Base-by-base conservation (phyloP, 2,329 filamentous ascomycete species). In the Alternaria incomplexa region DNA sequence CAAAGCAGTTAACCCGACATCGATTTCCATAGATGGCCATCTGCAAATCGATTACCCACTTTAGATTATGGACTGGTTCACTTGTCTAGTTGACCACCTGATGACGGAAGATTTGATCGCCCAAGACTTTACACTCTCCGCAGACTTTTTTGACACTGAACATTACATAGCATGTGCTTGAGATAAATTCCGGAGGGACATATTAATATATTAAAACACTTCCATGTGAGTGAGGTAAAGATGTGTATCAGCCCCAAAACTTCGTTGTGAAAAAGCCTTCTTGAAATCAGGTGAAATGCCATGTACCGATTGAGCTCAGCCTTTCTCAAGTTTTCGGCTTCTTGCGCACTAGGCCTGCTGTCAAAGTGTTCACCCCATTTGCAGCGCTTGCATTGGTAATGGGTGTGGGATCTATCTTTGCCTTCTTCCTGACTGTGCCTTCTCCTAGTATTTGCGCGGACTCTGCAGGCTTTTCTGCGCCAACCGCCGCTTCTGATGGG, bases 401-500 rank as follows among this genome's bases (percentile, higher is more conserved):
- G 20, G 67, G 52, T 13, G 44, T 56, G 20, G 67, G 61, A 23
- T 76, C 75, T 6, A 68, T 46, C 62, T 78, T 80, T 3, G 62
- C 64, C 55, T 79, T 80, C 68, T 79, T 79, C 53, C 76, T 69
- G 11, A 79, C 73, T 53, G 75, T 44, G 1, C 65, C 69, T 17
- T 69, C 69, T 20, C 64, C 70, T 25, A 77, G 57, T 6, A 64
- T 56, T 32, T 71, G 62, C 13, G 67, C 61, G 17, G 56, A 56
- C 28, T 68, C 63, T 9, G 46, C 36, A 25, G 36, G 23, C 7
- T 64, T 57, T 25, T 55, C 50, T n/a, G 59, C 43, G 13, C 30
- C 15, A 55, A 40, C 36, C n/a, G 56, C 51, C 30, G 40, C 45
- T 25, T 61, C 64, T n/a, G 58, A 58, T 12, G 63, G 40, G 1